Conservation (phyloP, 108 stramenopile species). For the Skeletonema marinoi region DNA sequence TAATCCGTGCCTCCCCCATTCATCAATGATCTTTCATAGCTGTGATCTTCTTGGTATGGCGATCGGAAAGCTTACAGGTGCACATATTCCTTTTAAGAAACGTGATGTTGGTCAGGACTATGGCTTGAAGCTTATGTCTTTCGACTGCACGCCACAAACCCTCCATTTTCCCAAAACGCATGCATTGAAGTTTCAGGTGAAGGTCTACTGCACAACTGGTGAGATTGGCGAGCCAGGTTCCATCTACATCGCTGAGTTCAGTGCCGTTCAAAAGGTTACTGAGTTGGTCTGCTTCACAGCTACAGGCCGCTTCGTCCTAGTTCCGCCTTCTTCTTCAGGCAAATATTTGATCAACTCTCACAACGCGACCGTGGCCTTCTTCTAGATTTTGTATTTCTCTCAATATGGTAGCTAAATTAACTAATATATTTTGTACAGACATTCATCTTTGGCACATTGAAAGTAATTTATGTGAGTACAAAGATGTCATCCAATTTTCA, state of each 20-base stretch:
- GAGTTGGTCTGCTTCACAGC: constrained; percentile 15
- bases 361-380: not conserved
- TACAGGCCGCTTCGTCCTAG: constrained; percentile 13
- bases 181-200: constrained; percentile 21
- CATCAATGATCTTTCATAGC: constrained; percentile 30
- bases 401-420: no score
- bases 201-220: constrained; percentile 22
- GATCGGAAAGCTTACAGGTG: constrained; percentile 24
- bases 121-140: constrained; percentile 18
- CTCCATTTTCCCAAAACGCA: constrained; percentile 22
- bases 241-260: constrained; percentile 14
- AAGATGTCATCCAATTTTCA: no score
- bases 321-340: not conserved
- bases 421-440: no score
- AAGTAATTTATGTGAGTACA: no score
- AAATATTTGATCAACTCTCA: not conserved
- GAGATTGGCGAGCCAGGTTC: constrained; percentile 25
- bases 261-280: constrained; percentile 15
- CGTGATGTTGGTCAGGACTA: not conserved
- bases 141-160: constrained; percentile 25
- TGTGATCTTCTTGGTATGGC: constrained; percentile 31
- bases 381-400: not conserved
- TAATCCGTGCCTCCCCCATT: constrained; percentile 25
- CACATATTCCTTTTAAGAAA: constrained; percentile 17
- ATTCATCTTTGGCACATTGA: no score